Evolutionary conservation across 2,329 filamentous ascomycete genomes (phyloP), one percentile per base, ranked within the genome.

Genomic region (Aspergillus nomiae): DNA sequence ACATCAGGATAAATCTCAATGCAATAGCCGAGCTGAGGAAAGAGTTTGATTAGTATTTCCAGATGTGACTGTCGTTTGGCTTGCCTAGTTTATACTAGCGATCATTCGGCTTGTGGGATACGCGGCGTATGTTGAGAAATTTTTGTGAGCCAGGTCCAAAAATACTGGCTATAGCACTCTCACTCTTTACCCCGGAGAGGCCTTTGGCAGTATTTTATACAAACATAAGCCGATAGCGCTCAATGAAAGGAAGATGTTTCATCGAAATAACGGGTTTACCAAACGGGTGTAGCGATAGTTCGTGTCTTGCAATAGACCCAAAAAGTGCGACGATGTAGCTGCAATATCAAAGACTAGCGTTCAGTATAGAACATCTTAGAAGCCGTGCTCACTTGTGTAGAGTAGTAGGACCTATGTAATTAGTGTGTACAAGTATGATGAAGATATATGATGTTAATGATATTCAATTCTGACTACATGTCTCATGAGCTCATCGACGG

Each of bases 171-270:
- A 10, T 41, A 16, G 19, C 14, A 9, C 9, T 9, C 14, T 38
- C 7, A n/a, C 3, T 7, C 4, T n/a, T 10, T 4, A 19, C 7
- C 38, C n/a, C 38, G n/a, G 7, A 41, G n/a, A 14, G 9, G 4
- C 7, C 1, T 9, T 10, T 19, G 16, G 0, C 3, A 41, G 0
- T n/a, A 41, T 16, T 41, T 4, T 10, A 9, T n/a, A 8, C n/a
- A 41, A 8, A 10, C 19, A 19, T 0, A 41, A 4, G 38, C 7
- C 8, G 4, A 41, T 41, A n/a, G 1, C 16, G 3, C 9, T 41
- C 16, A 41, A 41, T n/a, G 1, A 4, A 41, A 7, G 2, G 16
- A 10, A 3, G 38, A n/a, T 1, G 16, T 10, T 19, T 19, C 38
- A 41, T 5, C 12, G 16, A 41, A 19, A 6, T 19, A 19, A 1